Conservation (phyloP, 73 alveolate genomes). For the Effrenium voratum region DNA sequence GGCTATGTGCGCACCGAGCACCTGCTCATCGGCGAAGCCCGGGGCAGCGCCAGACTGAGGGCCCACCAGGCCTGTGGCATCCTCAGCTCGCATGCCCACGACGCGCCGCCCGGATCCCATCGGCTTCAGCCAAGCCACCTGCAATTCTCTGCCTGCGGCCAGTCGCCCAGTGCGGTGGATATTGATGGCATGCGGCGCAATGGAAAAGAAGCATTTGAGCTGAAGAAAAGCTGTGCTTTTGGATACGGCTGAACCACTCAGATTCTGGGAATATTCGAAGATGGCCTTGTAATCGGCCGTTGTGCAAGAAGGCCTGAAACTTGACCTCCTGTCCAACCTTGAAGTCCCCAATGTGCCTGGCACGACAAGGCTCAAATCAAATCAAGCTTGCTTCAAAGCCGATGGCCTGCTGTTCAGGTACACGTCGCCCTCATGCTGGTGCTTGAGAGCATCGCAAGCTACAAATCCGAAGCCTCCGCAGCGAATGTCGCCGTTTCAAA, state of each 20-base stretch:
- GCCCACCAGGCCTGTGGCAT: constrained; percentile 87
- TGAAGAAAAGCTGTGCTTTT: no score
- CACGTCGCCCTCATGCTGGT: constrained; percentile 87
- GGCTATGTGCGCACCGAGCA: no score
- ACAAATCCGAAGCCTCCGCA: constrained; percentile 90
- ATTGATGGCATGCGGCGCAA: no score
- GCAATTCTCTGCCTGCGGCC: constrained; percentile 87
- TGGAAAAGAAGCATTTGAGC: no score
- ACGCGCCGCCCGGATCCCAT: no score
- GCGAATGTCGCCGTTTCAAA: no score
- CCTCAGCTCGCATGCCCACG: not conserved
- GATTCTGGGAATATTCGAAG: no score
- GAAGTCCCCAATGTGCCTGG: constrained; percentile 82
- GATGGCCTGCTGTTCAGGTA: constrained; percentile 59
- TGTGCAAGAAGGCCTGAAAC: constrained; percentile 87
- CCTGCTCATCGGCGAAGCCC: constrained; percentile 84
- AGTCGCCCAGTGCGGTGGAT: no score
- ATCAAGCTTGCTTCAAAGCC: constrained; percentile 97
- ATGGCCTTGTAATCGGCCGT: constrained; percentile 83
- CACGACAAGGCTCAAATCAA: not conserved
- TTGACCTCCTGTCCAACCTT: constrained; percentile 91
- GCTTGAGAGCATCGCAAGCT: constrained; percentile 79
- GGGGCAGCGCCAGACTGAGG: constrained; percentile 89
- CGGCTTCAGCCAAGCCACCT: not conserved
- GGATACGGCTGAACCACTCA: no score